phyloP scores from a whole-genome alignment of 139 green algal species.

The Volvox reticuliferus region DNA sequence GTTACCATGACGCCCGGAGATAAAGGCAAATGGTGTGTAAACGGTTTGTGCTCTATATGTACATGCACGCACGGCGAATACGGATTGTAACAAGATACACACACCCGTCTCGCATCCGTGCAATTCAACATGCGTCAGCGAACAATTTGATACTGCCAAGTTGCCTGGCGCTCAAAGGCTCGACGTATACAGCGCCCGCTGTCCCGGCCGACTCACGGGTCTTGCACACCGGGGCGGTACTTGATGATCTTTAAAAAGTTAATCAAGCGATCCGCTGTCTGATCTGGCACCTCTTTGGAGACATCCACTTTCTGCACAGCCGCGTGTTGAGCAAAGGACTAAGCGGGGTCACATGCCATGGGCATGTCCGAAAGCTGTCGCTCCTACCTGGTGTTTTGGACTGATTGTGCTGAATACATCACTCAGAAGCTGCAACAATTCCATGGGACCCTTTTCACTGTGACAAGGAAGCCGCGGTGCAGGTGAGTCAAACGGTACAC shows the following conservation, averaged over 20 bases:
- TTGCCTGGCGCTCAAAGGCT: too few relatives aligned
- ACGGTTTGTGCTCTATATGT: too few relatives aligned
- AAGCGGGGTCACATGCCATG: slow-evolving; percentile 13
- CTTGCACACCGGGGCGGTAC: slow-evolving; percentile 64
- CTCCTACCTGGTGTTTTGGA: slow-evolving; percentile 67
- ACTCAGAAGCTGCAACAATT: slow-evolving; percentile 71
- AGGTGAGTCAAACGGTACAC: neutral
- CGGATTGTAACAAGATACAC: too few relatives aligned
- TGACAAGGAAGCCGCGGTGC: slow-evolving; percentile 11
- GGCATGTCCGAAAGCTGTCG: neutral
- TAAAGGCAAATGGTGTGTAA: too few relatives aligned
- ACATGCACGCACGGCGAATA: too few relatives aligned
- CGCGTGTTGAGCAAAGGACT: neutral
- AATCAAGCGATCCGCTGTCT: slow-evolving; percentile 62
- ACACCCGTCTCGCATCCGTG: too few relatives aligned
- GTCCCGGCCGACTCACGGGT: slow-evolving; percentile 59
- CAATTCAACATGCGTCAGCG: too few relatives aligned
- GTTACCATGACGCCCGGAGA: too few relatives aligned
- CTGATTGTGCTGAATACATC: slow-evolving; percentile 69
- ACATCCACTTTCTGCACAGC: slow-evolving; percentile 59
- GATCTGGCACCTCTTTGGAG: slow-evolving; percentile 58
- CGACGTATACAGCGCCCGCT: too few relatives aligned
- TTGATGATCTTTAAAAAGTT: slow-evolving; percentile 74
- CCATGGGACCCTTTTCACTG: slow-evolving; percentile 66
- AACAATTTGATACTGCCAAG: too few relatives aligned